These are phyloP conservation scores for Eremochloa ophiuroides DNA, from an alignment of 176 grass and related monocot species.

Conservation along the genomic window DNA sequence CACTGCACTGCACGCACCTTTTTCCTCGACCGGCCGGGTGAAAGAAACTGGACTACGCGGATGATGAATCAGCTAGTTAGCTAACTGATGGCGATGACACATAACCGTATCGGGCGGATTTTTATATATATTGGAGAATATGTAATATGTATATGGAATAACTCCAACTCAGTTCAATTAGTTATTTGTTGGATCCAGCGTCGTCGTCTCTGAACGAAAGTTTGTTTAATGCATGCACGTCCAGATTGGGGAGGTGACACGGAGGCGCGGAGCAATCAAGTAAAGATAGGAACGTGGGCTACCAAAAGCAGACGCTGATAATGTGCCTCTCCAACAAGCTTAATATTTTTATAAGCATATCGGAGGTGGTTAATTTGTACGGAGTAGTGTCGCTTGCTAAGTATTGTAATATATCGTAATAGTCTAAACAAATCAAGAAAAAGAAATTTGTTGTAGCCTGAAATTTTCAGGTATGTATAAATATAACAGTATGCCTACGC, in stretches of 20 bases:
- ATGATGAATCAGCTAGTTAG: neutral
- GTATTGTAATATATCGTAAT: too few relatives aligned
- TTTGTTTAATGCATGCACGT: slow-evolving; percentile 1
- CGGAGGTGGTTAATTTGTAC: too few relatives aligned
- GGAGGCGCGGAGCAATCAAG: neutral
- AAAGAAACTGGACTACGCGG: too few relatives aligned
- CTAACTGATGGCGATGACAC: neutral
- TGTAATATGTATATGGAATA: neutral
- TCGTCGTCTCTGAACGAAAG: slow-evolving; percentile 7
- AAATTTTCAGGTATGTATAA: too few relatives aligned
- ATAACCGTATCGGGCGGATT: neutral
- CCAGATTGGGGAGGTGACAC: neutral
- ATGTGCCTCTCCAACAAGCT: too few relatives aligned
- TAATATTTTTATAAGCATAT: too few relatives aligned
- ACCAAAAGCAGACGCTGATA: slow-evolving; percentile 29
- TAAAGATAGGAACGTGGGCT: slow-evolving; percentile 2
- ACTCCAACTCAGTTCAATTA: neutral
- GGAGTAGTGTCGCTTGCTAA: neutral
- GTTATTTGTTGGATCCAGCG: neutral
- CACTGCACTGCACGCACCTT: too few relatives aligned
- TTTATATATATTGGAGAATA: too few relatives aligned
- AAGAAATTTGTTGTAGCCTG: too few relatives aligned
- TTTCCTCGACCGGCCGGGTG: too few relatives aligned
- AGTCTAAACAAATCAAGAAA: neutral
- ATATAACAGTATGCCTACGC: neutral